Evolutionary conservation across 768 basidiomycete species (phyloP).

Genomic region (Calocybe gangraenosa): DNA sequence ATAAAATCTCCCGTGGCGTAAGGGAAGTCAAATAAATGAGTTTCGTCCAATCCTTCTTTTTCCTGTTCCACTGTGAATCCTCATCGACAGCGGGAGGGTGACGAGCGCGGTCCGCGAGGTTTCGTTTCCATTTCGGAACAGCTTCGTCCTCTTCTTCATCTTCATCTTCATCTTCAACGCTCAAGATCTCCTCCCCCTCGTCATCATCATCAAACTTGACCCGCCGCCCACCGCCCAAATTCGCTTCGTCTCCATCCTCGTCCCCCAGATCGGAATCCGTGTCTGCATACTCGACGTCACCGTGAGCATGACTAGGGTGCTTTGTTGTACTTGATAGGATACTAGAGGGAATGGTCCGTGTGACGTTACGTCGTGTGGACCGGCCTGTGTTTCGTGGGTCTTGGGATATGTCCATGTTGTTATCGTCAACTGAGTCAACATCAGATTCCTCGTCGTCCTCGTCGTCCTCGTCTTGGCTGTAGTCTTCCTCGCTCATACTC

Average conservation of each 20-base stretch:
- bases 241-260: constrained; percentile 35
- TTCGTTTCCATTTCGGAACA: constrained; percentile 71
- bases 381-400: constrained; percentile 47
- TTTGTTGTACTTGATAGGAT: constrained; percentile 29
- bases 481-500: constrained; percentile 28
- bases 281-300: constrained; percentile 63
- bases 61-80: constrained; percentile 32
- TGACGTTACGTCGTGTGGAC: constrained; percentile 38
- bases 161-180: constrained; percentile 37
- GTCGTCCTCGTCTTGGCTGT: constrained; percentile 27
- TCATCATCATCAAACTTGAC: constrained; percentile 40
- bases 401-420: constrained; percentile 17
- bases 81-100: constrained; percentile 39
- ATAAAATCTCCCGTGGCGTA: constrained; percentile 64
- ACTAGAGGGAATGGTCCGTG: constrained; percentile 36
- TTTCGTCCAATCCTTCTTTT: constrained; percentile 68
- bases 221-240: constrained; percentile 4
- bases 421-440: constrained; percentile 10
- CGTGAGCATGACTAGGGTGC: no score
- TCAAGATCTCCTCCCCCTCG: constrained; percentile 39
- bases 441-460: constrained; percentile 19
- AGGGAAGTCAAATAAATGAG: constrained; percentile 75
- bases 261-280: constrained; percentile 72
- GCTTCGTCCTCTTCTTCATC: constrained; percentile 35
- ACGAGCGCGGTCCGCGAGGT: constrained; percentile 45